Evolutionary conservation across 768 basidiomycete species (phyloP).

Genomic region (Termitomyces sp.): DNA sequence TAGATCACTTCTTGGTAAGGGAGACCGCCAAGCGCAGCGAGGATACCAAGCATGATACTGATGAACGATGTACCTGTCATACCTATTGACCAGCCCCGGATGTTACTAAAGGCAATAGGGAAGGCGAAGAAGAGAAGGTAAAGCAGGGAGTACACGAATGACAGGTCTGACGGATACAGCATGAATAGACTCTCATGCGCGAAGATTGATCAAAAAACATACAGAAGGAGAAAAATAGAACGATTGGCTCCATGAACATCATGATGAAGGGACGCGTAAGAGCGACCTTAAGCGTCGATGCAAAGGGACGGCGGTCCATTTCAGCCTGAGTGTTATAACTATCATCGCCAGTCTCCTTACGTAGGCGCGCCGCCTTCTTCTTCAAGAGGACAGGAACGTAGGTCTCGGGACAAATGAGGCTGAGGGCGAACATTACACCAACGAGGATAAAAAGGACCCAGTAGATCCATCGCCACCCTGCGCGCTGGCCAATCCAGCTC

Average conservation of each 20-base stretch:
- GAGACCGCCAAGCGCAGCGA: slow-evolving; percentile 32
- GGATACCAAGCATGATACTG: slow-evolving; percentile 36
- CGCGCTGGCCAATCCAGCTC: slow-evolving; percentile 36
- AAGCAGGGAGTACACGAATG: slow-evolving; percentile 36
- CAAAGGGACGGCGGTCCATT: slow-evolving; percentile 5
- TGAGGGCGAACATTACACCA: slow-evolving; percentile 27
- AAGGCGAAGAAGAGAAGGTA: slow-evolving; percentile 40
- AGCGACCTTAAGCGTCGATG: slow-evolving; percentile 4
- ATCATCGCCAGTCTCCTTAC: slow-evolving; percentile 27
- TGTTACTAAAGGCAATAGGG: slow-evolving; percentile 34
- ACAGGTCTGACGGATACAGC: slow-evolving; percentile 25
- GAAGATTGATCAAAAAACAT: neutral
- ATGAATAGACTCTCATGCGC: neutral
- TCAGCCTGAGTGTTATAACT: slow-evolving; percentile 10
- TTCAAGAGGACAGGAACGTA: slow-evolving; percentile 43
- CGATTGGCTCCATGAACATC: slow-evolving; percentile 10
- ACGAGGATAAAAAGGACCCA: slow-evolving; percentile 42
- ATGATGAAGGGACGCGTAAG: slow-evolving; percentile 7
- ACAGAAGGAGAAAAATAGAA: slow-evolving; percentile 13
- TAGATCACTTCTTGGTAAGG: slow-evolving; percentile 27
- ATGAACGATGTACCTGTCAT: slow-evolving; percentile 37
- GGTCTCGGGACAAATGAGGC: slow-evolving; percentile 44
- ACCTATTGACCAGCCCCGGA: slow-evolving; percentile 31
- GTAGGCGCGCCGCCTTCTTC: slow-evolving; percentile 31
- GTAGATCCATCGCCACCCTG: slow-evolving; percentile 43